phyloP scores from a whole-genome alignment of 148 eudicot genomes.

The Silene uniflora region DNA sequence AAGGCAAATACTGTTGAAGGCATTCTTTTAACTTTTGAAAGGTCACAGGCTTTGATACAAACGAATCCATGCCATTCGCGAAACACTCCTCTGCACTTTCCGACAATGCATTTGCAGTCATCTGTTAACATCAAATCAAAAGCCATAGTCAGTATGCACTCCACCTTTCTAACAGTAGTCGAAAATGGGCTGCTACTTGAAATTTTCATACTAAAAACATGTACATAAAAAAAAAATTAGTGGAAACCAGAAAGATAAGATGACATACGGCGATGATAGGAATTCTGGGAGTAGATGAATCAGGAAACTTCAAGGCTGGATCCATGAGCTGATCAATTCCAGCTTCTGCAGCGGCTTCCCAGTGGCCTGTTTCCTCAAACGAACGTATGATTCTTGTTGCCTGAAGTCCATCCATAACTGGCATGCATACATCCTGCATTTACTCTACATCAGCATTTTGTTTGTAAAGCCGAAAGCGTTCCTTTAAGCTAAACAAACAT shows the following conservation, averaged over 20 bases:
- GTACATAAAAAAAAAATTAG: no score
- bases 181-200: not conserved
- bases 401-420: conserved; percentile 92
- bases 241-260: not conserved
- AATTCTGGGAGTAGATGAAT: conserved; percentile 36
- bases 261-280: conserved; percentile 78
- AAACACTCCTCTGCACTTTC: conserved; percentile 92
- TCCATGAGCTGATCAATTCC: conserved; percentile 52
- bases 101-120: conserved; percentile 87
- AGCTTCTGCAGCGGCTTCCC: conserved; percentile 77
- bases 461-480: not conserved
- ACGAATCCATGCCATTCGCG: conserved; percentile 90
- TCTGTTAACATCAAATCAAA: conserved; percentile 44
- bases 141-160: not conserved
- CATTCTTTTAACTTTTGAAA: conserved; percentile 76
- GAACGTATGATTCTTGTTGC: conserved; percentile 85
- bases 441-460: not conserved
- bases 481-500: not conserved
- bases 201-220: not conserved
- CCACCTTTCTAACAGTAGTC: not conserved
- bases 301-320: conserved; percentile 25
- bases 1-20: conserved; percentile 50
- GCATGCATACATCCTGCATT: conserved; percentile 93
- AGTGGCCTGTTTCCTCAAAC: conserved; percentile 75
- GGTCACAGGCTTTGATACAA: conserved; percentile 88